Base-by-base conservation (phyloP, 2,329 filamentous ascomycete genomes). In the Penicillium sclerotiorum region DNA sequence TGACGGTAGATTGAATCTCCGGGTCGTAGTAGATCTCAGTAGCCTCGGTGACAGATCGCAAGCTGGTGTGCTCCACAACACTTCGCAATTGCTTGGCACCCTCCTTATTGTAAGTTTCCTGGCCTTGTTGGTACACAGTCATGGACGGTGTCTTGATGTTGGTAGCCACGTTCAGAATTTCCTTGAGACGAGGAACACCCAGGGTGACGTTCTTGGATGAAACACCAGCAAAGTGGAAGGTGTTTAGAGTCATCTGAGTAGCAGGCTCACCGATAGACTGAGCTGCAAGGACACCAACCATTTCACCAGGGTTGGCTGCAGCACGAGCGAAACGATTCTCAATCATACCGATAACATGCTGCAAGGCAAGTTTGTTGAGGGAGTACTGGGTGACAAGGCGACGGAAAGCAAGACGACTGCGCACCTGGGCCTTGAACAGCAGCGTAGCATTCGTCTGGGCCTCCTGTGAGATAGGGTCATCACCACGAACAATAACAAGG, bases 211-310 rank as follows among this genome's bases (percentile, higher is more conserved):
- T 99, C 87, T 99, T 99, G 20, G 93, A 96, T 30, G 95, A 96
- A 53, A 99, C 91, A 96, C 94, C 94, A 73, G 94, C 92, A 73
- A 99, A 99, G 80, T 99, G 94, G 88, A 99, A 99, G 20, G 94
- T 99, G 77, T 99, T 99, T 53, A 99, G 78, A 1, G 94, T 99
- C 94, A 99, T 99, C 79, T 99, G 94, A 1, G 94, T 99, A 18
- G 94, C 95, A 33, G 94, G 94, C 73, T 99, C 94, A 77, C 94
- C 94, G 69, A 99, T 99, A 25, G 94, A 99, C 76, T 99, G 94
- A 6, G 95, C 94, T 56, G 94, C 94, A 65, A 99, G 78, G 18
- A 99, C 94, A 76, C 94, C 94, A 49, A 99, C 94, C 94, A 99
- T 99, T 71, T 99, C 95, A 68, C 95, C 94, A 40, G 94, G 93